Base-by-base conservation (phyloP, 441 rosid genomes). In the Arabidopsis lyrata region DNA sequence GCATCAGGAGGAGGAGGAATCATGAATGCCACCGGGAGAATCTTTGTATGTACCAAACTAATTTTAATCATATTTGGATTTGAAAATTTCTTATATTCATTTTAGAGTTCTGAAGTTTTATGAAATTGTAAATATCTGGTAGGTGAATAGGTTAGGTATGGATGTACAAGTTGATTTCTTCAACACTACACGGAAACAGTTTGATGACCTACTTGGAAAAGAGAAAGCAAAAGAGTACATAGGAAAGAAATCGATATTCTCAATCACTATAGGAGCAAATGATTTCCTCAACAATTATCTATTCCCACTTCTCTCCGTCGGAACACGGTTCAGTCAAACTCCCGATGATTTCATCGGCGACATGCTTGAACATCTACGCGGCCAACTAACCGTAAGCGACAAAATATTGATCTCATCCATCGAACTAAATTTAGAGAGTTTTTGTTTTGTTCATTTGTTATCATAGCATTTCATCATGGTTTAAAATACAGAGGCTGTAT, bases 1-100 rank as follows among this genome's bases (percentile, higher is more conserved):
- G 99, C 96, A n/a, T 92, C 97, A 0, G 97, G 99, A 38, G 99
- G 97, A 78, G 97, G 97, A 80, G 97, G 99, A 39, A 84, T 94
- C 63, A 42, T 94, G 85, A 94, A 94, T 84, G 97, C 87, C 29
- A 94, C 99, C 9, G 97, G 99, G 66, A 90, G 95, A 76, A 85
- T 92, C 22, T 94, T 94, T 82, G 97, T 91, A 10, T n/a, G 67
- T 31, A 41, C 14, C 2, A 0, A 58, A 36, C 2, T 36, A 81
- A 73, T 29, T 63, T 39, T 53, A n/a, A 53, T 29, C 50, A 44
- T 41, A 18, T 18, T 36, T 38, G 24, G 8, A 49, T 70, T 38
- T 58, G 5, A 6, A 32, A 50, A 27, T 41, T 14, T 60, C 9
- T 71, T 29, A 65, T 57, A 22, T 6, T 56, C 3, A 11, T 48